These are phyloP conservation scores for Aphanocladium album DNA, from an alignment of 2,329 filamentous ascomycete species.

Conservation along the genomic window DNA sequence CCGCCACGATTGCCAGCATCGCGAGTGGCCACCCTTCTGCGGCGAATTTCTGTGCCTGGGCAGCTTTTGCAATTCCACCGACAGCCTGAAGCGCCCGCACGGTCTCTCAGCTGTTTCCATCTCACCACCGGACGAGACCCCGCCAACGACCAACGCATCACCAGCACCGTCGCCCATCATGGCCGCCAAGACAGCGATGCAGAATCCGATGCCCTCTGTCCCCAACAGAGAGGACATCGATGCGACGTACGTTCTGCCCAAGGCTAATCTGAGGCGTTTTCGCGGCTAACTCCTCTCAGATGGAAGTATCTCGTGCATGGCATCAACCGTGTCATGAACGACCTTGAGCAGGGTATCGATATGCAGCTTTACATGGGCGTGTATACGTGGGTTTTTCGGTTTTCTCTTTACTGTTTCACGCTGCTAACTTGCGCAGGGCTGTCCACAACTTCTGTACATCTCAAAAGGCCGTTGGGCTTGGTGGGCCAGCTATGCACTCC, in stretches of 20 bases:
- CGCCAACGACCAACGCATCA: constrained; percentile 1
- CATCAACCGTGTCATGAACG: constrained; percentile 88
- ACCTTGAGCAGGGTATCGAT: constrained; percentile 87
- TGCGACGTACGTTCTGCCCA: constrained; percentile 37
- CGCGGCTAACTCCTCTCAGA: constrained; percentile 41
- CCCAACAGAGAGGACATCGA: constrained; percentile 58
- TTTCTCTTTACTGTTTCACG: not conserved
- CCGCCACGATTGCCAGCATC: not conserved
- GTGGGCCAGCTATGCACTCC: constrained; percentile 33
- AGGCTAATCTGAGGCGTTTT: constrained; percentile 11
- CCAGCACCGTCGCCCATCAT: constrained; percentile 20
- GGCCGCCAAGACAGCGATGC: constrained; percentile 28
- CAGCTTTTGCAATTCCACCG: not conserved
- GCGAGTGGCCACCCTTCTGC: not conserved
- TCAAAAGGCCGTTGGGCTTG: constrained; percentile 77
- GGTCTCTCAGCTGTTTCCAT: not conserved
- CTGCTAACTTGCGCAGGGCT: constrained; percentile 52
- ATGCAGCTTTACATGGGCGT: constrained; percentile 97
- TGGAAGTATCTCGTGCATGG: constrained; percentile 87
- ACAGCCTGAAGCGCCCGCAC: not conserved
- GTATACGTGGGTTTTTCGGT: constrained; percentile 63
- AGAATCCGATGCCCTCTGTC: constrained; percentile 48
- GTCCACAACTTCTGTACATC: constrained; percentile 99
- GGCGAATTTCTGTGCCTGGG: not conserved
- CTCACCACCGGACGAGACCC: constrained; percentile 8